Evolutionary conservation across 768 basidiomycete genomes (phyloP).

Genomic region (Amanita fuliginea): DNA sequence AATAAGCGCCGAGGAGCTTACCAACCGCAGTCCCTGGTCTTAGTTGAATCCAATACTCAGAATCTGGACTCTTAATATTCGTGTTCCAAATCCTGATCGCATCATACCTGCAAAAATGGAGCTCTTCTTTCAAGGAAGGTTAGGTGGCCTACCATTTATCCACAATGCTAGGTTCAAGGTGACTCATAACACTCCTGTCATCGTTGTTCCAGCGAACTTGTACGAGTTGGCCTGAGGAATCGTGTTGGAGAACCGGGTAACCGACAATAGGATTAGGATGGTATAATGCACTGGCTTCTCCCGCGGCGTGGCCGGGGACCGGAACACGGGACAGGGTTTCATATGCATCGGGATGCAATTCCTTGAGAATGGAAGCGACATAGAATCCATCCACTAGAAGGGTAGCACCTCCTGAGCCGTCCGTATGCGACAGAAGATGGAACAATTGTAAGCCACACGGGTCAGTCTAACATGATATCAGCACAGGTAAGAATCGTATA

Average conservation of each 20-base stretch:
- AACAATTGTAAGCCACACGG: conserved; percentile 95
- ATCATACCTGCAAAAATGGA: conserved; percentile 46
- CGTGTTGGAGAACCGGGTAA: conserved; percentile 67
- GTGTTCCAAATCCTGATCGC: conserved; percentile 74
- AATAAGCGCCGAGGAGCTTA: conserved; percentile 23
- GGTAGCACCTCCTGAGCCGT: conserved; percentile 76
- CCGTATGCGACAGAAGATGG: conserved; percentile 79
- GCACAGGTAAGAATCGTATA: background rate
- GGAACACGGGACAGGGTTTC: conserved; percentile 52
- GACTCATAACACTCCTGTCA: conserved; percentile 75
- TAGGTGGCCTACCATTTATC: conserved; percentile 52
- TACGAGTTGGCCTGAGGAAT: conserved; percentile 48
- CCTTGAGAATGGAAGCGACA: conserved; percentile 68
- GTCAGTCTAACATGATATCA: conserved; percentile 53
- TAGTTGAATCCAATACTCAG: conserved; percentile 90
- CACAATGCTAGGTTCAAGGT: conserved; percentile 45
- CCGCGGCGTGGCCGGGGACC: conserved; percentile 83
- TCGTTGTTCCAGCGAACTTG: conserved; percentile 94
- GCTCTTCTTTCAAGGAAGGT: background rate
- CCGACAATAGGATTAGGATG: conserved; percentile 43
- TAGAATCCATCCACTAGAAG: conserved; percentile 97
- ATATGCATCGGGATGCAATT: conserved; percentile 64
- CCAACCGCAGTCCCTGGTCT: conserved; percentile 77
- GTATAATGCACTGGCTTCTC: conserved; percentile 51
- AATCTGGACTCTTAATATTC: conserved; percentile 66